A percentile compares a stretch with the other conserved stretches of the same genome.
These are phyloP conservation scores for Aspergillus indologenus DNA, from an alignment of 495 filamentous ascomycete species.

Conservation along the genomic window DNA sequence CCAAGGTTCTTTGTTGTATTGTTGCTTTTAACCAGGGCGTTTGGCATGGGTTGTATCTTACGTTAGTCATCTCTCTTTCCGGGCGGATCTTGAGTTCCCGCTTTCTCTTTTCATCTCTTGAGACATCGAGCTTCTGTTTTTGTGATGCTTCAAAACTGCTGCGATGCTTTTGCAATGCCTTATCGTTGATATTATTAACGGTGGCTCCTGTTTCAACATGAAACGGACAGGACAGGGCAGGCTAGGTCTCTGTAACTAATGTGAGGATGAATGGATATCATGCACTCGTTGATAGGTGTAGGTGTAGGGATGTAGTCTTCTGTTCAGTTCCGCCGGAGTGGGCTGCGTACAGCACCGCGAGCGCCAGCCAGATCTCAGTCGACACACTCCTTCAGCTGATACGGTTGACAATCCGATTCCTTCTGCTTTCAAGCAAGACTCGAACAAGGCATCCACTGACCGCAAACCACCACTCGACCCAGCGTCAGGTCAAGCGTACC, in stretches of 20 bases:
- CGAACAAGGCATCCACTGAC: no score
- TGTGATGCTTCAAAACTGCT: slow-evolving; percentile 12
- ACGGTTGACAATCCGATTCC: no score
- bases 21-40: slow-evolving; percentile 19
- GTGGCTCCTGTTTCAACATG: slow-evolving; percentile 9
- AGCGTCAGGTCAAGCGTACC: no score
- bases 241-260: slow-evolving; percentile 30
- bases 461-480: no score
- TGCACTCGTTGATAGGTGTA: not conserved
- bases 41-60: slow-evolving; percentile 17
- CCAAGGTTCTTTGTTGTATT: slow-evolving; percentile 11
- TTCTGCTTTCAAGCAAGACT: no score
- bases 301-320: not conserved
- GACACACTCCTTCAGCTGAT: no score
- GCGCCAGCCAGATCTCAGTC: no score
- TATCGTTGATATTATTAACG: slow-evolving; percentile 1
- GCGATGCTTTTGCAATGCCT: slow-evolving; percentile 14
- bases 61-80: slow-evolving; percentile 7
- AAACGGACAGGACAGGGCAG: slow-evolving; percentile 22
- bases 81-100: slow-evolving; percentile 2
- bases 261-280: slow-evolving; percentile 33
- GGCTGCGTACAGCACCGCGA: not conserved
- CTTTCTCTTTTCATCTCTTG: slow-evolving; percentile 9
- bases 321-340: not conserved
- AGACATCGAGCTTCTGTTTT: slow-evolving; percentile 8